Evolutionary conservation across 805 yeast genomes (phyloP).

Genomic region (Yarrowia hollandica): DNA sequence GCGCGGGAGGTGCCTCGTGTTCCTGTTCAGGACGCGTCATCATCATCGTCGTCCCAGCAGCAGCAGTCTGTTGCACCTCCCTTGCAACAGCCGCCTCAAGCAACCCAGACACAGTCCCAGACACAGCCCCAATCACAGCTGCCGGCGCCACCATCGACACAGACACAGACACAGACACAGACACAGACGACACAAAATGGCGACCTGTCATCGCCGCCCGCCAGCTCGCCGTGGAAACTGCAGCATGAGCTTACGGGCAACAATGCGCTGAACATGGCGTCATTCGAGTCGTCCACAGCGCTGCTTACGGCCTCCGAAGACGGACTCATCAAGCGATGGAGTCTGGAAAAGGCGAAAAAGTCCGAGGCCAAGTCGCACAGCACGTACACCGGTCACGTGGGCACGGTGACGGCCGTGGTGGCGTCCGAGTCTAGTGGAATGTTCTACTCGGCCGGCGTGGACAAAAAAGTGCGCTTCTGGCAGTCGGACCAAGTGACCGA

Average conservation of each 20-base stretch:
- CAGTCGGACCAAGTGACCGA: slow-evolving; percentile 8
- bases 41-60: too few species aligned
- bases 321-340: slow-evolving; percentile 34
- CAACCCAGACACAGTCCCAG: background rate
- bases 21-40: slow-evolving; percentile 14
- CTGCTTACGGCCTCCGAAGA: slow-evolving; percentile 35
- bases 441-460: slow-evolving; percentile 35
- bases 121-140: background rate
- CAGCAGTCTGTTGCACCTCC: background rate
- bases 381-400: slow-evolving; percentile 34
- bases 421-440: slow-evolving; percentile 30
- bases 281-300: background rate
- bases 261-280: slow-evolving; percentile 20
- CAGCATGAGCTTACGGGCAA: slow-evolving; percentile 21
- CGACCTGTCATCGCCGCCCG: slow-evolving; percentile 6
- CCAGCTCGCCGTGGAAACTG: background rate
- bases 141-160: background rate
- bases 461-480: slow-evolving; percentile 34
- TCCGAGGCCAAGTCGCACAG: slow-evolving; percentile 22
- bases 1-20: slow-evolving; percentile 12
- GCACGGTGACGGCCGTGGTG: slow-evolving; percentile 32
- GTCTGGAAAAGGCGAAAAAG: slow-evolving; percentile 28
- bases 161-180: background rate
- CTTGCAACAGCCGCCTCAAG: background rate
- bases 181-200: background rate